Evolutionary conservation across 1,284 basidiomycete genomes (phyloP).

Genomic region (Grifola frondosa): DNA sequence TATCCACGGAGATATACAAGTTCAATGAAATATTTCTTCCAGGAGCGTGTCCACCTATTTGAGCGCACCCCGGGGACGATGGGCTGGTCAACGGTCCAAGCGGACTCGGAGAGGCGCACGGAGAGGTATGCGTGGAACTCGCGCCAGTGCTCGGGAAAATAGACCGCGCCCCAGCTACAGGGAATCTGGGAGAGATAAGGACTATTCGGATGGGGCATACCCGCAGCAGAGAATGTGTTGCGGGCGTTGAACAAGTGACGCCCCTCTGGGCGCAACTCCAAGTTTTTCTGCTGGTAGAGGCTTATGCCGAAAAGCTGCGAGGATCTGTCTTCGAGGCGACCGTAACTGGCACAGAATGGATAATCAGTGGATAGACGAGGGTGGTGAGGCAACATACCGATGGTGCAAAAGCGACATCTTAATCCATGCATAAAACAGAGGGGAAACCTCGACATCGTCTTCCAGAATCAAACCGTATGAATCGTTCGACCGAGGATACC

Average conservation of each 20-base stretch:
- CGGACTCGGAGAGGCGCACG: slow-evolving; percentile 55
- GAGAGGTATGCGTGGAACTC: slow-evolving; percentile 79
- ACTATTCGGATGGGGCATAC: slow-evolving; percentile 44
- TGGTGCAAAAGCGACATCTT: slow-evolving; percentile 76
- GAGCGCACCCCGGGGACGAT: slow-evolving; percentile 75
- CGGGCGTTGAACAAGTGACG: slow-evolving; percentile 68
- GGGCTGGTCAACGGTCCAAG: slow-evolving; percentile 40
- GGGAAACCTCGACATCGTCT: slow-evolving; percentile 82
- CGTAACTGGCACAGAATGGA: slow-evolving; percentile 48
- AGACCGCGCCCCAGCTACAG: slow-evolving; percentile 88
- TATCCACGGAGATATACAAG: slow-evolving; percentile 77
- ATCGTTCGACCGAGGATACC: slow-evolving; percentile 75
- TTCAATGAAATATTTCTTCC: slow-evolving; percentile 89
- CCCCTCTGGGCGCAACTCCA: slow-evolving; percentile 70
- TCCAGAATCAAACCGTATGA: slow-evolving; percentile 78
- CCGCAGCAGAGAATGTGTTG: slow-evolving; percentile 46
- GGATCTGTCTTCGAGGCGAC: slow-evolving; percentile 37
- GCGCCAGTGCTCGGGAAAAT: slow-evolving; percentile 83
- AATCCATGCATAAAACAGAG: slow-evolving; percentile 79
- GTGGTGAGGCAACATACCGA: slow-evolving; percentile 42
- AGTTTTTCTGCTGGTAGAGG: slow-evolving; percentile 79
- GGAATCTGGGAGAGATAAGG: slow-evolving; percentile 84
- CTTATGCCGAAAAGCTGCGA: slow-evolving; percentile 71
- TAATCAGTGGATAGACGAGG: not conserved
- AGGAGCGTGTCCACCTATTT: slow-evolving; percentile 76